phyloP scores from a whole-genome alignment of 2,329 filamentous ascomycete species.

The Ophiocordyceps camponoti-floridani region DNA sequence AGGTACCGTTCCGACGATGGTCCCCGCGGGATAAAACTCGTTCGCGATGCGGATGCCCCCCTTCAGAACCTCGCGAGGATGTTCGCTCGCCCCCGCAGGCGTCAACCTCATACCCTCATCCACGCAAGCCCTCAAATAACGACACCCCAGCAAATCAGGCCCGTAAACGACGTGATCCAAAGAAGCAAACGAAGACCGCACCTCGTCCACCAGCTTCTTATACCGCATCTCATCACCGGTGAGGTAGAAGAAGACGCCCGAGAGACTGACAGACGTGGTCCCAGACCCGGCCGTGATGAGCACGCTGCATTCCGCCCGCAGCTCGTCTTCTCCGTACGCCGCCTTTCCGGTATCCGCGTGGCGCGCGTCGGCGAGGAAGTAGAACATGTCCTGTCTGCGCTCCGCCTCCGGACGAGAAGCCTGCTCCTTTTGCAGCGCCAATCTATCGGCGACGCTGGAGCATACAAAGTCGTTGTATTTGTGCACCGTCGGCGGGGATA shows the following conservation, averaged over 20 bases:
- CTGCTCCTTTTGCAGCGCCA: slow-evolving; percentile 1
- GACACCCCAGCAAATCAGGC: background rate
- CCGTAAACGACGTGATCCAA: background rate
- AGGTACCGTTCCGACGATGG: background rate
- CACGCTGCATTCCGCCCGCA: background rate
- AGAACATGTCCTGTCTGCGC: slow-evolving; percentile 1
- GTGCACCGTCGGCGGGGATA: background rate
- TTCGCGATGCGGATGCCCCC: background rate
- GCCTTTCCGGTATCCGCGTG: slow-evolving; percentile 1
- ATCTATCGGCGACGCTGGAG: background rate
- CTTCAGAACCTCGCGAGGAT: background rate
- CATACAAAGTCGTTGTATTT: background rate
- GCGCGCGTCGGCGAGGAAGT: background rate
- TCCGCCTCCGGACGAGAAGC: slow-evolving; percentile 1
- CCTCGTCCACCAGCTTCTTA: background rate
- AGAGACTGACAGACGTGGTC: background rate
- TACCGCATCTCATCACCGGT: background rate
- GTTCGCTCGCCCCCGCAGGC: background rate
- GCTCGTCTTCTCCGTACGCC: background rate
- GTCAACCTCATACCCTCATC: background rate
- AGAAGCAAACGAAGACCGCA: background rate
- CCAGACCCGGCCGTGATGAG: background rate
- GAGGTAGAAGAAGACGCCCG: background rate
- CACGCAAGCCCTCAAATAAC: background rate
- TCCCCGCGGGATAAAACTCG: background rate